Base-by-base conservation (phyloP, 306 rosid genomes). In the Calophaca sinica region DNA sequence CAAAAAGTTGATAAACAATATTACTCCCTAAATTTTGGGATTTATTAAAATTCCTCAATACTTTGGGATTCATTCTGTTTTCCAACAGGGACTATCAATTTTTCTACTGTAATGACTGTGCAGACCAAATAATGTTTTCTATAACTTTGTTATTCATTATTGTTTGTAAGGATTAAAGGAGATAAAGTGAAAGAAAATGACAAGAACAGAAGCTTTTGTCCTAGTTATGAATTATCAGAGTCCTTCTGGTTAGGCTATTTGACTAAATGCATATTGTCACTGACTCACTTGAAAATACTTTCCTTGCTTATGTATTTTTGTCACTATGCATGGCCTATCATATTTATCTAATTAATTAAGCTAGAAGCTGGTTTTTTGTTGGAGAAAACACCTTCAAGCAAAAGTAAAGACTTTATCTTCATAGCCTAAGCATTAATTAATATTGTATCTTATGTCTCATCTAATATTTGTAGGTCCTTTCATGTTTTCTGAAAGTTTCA, bases 381-480 rank as follows among this genome's bases (percentile, higher is more conserved):
- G 26, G 26, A 20, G 26, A 20, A 20, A 20, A 20, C 26, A 20
- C 26, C 26, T 3, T 62, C 31, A 29, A 48, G 38, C 49, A 62
- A 41, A 7, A 8, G 44, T 7, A 48, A 35, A 70, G 6, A 10
- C 7, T 2, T 49, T 26, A 38, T 4, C 26, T 9, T 70, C 2
- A 52, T 5, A 38, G 26, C 36, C 8, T 49, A 50, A 68, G 73
- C 33, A 68, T 20, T 20, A 20, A 20, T 20, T 33, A n/a, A 32
- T 20, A 20, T 20, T 67, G 53, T 11, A 39, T 36, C 15, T 41
- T 6, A 7, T n/a, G 42, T 42, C 45, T 44, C 55, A 42, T 26
- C 8, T 20, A 6, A 71, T 71, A 10, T 41, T 55, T 55, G 42
- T 14, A 28, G 13, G 28, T 55, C 66, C 66, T 26, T 71, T 39